Evolutionary conservation across 139 green algal genomes (phyloP).

Genomic region (Chlorella sp.): DNA sequence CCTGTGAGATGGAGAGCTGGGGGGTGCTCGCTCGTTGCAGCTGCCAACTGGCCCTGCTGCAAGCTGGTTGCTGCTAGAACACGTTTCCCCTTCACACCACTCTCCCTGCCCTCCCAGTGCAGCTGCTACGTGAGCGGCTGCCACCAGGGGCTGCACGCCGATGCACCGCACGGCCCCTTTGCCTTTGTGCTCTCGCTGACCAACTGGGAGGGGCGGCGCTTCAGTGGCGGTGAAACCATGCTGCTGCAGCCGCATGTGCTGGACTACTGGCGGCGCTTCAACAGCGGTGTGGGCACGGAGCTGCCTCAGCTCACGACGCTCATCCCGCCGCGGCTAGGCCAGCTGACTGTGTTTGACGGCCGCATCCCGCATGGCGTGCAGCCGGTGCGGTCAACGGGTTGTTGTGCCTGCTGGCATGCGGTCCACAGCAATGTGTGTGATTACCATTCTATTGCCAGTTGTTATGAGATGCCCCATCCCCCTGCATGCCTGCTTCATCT

Average conservation of each 20-base stretch:
- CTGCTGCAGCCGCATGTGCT: slow-evolving; percentile 61
- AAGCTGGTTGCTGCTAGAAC: too few relatives aligned
- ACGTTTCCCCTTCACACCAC: not conserved
- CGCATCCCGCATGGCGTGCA: slow-evolving; percentile 83
- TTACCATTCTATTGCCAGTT: too few relatives aligned
- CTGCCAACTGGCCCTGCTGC: too few relatives aligned
- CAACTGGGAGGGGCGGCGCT: slow-evolving; percentile 64
- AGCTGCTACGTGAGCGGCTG: slow-evolving; percentile 78
- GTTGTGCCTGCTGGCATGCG: too few relatives aligned
- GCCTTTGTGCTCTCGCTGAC: slow-evolving; percentile 89
- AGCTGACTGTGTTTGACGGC: slow-evolving; percentile 71
- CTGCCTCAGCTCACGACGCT: slow-evolving; percentile 59
- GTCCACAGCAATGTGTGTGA: not conserved
- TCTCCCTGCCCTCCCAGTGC: not conserved
- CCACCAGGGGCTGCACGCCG: slow-evolving; percentile 41
- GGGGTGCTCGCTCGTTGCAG: too few relatives aligned
- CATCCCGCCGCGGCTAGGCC: slow-evolving; percentile 65
- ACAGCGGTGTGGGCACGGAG: slow-evolving; percentile 69
- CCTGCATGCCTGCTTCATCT: too few relatives aligned
- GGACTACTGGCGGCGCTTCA: slow-evolving; percentile 77
- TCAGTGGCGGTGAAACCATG: slow-evolving; percentile 83
- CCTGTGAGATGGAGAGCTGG: too few relatives aligned
- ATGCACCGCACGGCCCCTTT: slow-evolving; percentile 59
- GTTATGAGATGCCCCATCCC: too few relatives aligned
- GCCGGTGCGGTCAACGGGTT: slow-evolving; percentile 41